These are phyloP conservation scores for Colletotrichum chrysophilum DNA, from an alignment of 2,329 filamentous ascomycete species.

Conservation along the genomic window DNA sequence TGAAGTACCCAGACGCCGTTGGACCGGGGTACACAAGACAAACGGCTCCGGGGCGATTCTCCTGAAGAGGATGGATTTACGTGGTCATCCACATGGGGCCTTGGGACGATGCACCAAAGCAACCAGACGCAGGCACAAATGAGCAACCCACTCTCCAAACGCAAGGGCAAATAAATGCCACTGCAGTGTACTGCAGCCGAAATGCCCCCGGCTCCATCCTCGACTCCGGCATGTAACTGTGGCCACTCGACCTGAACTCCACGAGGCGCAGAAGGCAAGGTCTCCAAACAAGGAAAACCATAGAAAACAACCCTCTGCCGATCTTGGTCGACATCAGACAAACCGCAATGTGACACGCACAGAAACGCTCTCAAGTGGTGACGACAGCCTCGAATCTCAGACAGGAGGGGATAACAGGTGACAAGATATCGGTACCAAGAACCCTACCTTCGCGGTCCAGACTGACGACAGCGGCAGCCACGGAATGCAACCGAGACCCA, in stretches of 20 bases:
- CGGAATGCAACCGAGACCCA: neutral
- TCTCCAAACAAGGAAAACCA: neutral
- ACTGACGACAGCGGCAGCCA: conserved; percentile 5
- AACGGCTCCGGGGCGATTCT: neutral
- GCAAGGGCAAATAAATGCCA: too few relatives aligned
- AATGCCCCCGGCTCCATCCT: neutral
- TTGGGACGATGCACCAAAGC: neutral
- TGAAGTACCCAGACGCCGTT: neutral
- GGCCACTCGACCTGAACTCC: neutral
- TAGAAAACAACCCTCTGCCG: neutral
- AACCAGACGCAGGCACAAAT: conserved; percentile 4
- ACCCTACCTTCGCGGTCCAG: neutral
- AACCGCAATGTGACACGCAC: neutral
- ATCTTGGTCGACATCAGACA: neutral
- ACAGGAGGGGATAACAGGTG: neutral
- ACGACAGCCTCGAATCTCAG: neutral
- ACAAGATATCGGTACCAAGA: conserved; percentile 1
- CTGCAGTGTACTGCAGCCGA: too few relatives aligned
- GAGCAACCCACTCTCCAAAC: neutral
- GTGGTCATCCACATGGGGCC: neutral
- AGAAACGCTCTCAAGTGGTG: neutral
- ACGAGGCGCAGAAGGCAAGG: neutral
- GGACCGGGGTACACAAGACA: neutral
- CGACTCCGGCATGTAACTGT: neutral
- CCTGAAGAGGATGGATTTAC: neutral